A percentile compares a stretch with the other conserved stretches of the same genome.
Conservation (phyloP, 805 yeast species). For the Myxozyma mucilagina region DNA sequence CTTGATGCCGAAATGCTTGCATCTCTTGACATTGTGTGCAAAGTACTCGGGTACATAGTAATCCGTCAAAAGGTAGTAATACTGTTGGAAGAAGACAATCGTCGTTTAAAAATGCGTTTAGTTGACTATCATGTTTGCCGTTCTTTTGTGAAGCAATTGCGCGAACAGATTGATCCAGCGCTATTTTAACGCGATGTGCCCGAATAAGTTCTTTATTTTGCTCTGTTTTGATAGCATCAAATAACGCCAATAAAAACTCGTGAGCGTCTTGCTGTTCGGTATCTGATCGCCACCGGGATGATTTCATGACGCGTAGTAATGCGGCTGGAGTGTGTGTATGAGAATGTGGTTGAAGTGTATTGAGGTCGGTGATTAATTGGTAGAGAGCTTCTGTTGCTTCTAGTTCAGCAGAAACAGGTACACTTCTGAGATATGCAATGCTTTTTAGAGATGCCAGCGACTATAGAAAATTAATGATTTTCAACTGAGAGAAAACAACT, state of each 20-base stretch:
- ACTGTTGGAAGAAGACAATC: neutral
- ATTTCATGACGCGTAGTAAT: constrained; percentile 16
- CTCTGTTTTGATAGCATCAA: constrained; percentile 24
- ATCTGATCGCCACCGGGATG: constrained; percentile 23
- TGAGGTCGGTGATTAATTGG: constrained; percentile 9
- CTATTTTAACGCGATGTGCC: neutral
- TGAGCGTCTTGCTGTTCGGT: constrained; percentile 33
- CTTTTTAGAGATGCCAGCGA: constrained; percentile 15
- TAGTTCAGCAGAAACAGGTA: neutral
- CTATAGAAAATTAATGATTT: neutral
- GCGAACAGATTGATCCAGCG: constrained; percentile 7
- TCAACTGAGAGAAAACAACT: neutral
- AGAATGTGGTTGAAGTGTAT: constrained; percentile 1
- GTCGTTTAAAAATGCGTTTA: neutral
- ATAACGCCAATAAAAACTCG: constrained; percentile 27
- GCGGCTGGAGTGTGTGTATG: constrained; percentile 19
- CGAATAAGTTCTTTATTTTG: neutral
- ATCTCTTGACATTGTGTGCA: constrained; percentile 89
- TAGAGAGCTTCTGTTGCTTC: constrained; percentile 7
- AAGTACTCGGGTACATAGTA: constrained; percentile 84
- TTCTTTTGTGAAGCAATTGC: neutral
- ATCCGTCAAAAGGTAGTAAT: constrained; percentile 76
- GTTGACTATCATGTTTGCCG: neutral
- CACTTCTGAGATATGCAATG: constrained; percentile 4
- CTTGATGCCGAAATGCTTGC: constrained; percentile 86